A percentile compares a stretch with the other conserved stretches of the same genome.
phyloP scores from a whole-genome alignment of 805 yeast genomes.

The Yueomyces sp. region DNA sequence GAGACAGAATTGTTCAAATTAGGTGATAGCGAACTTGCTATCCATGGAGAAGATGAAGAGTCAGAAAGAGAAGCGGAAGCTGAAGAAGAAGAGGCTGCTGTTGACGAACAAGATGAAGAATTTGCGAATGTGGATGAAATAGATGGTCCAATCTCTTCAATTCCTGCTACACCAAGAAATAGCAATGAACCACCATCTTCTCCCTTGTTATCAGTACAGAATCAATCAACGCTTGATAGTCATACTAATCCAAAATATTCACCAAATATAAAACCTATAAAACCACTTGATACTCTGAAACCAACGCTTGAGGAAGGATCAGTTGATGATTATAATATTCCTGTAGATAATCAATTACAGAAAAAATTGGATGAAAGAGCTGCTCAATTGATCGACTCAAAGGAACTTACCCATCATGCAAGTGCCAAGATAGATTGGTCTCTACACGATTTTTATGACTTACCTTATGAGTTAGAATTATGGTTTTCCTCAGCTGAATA shows the following conservation, averaged over 20 bases:
- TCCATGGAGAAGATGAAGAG: background rate
- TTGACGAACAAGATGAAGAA: slow-evolving; percentile 18
- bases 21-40: slow-evolving; percentile 2
- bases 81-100: slow-evolving; percentile 8
- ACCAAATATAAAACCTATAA: background rate
- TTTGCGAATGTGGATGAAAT: slow-evolving; percentile 26
- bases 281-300: background rate
- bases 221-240: background rate
- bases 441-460: slow-evolving; percentile 24
- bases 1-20: background rate
- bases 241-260: background rate
- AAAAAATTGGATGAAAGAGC: slow-evolving; percentile 25
- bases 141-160: slow-evolving; percentile 21
- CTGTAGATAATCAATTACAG: slow-evolving; percentile 25
- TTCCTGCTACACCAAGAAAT: background rate
- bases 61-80: slow-evolving; percentile 4
- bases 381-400: slow-evolving; percentile 13
- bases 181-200: background rate
- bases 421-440: slow-evolving; percentile 31
- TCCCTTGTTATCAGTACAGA: background rate
- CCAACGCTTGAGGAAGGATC: background rate
- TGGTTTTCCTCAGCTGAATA: slow-evolving; percentile 32
- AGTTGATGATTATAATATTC: slow-evolving; percentile 20
- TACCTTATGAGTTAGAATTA: slow-evolving; percentile 31
- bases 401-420: background rate